A percentile compares a stretch with the other conserved stretches of the same genome.
Evolutionary conservation across 2,329 filamentous ascomycete genomes (phyloP).

Genomic region (Magnaporthiopsis poae): DNA sequence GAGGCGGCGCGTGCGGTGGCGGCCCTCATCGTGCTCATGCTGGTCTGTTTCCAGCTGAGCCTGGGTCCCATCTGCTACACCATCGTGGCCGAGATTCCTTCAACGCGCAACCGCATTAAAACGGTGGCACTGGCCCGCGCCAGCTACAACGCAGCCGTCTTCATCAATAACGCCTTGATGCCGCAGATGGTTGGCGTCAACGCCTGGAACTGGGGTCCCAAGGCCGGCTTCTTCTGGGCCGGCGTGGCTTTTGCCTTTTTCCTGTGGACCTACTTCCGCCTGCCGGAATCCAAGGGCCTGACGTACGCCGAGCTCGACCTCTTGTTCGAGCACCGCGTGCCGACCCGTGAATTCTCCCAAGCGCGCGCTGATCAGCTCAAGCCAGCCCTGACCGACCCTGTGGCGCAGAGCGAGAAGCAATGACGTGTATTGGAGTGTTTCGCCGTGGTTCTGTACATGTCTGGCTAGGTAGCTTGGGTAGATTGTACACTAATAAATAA

Average conservation of each 20-base stretch:
- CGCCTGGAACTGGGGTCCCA: slow-evolving; percentile 38
- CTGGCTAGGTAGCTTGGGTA: too few relatives aligned
- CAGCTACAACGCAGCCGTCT: slow-evolving; percentile 38
- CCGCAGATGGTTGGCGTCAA: slow-evolving; percentile 36
- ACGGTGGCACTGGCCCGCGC: slow-evolving; percentile 34
- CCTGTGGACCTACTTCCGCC: slow-evolving; percentile 40
- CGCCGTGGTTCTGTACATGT: too few relatives aligned
- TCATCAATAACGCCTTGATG: slow-evolving; percentile 36
- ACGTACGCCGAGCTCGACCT: slow-evolving; percentile 47
- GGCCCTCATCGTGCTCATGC: slow-evolving; percentile 3
- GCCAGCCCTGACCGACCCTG: slow-evolving; percentile 1
- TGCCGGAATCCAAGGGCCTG: slow-evolving; percentile 45
- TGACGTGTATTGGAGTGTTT: too few relatives aligned
- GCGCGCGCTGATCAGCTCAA: slow-evolving; percentile 5
- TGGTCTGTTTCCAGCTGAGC: slow-evolving; percentile 33
- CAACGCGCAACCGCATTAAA: slow-evolving; percentile 34
- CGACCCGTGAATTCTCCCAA: slow-evolving; percentile 24
- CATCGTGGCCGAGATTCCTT: slow-evolving; percentile 32
- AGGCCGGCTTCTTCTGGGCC: slow-evolving; percentile 36
- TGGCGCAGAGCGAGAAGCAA: not conserved
- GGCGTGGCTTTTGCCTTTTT: slow-evolving; percentile 34
- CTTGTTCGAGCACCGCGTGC: slow-evolving; percentile 37
- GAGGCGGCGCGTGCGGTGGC: slow-evolving; percentile 22
- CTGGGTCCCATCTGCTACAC: slow-evolving; percentile 24
- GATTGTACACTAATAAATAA: too few relatives aligned